Evolutionary conservation across 2,329 filamentous ascomycete species (phyloP).

Genomic region (Venturia nashicola): DNA sequence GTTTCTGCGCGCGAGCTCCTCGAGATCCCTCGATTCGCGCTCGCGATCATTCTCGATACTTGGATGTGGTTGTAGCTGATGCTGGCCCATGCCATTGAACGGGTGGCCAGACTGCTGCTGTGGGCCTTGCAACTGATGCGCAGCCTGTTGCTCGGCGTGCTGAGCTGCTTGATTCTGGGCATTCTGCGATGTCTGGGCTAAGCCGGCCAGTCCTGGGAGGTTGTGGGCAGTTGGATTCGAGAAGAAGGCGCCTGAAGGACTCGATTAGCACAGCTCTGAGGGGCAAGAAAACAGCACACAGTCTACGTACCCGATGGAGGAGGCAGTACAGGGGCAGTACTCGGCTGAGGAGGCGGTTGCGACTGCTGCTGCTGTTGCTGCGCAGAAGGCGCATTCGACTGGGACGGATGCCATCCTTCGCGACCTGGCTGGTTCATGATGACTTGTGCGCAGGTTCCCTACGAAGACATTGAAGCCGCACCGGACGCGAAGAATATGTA

Average conservation of each 20-base stretch:
- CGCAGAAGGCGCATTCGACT: conserved; percentile 35
- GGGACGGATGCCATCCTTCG: conserved; percentile 30
- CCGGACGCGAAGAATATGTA: conserved; percentile 14
- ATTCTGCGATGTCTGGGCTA: conserved; percentile 31
- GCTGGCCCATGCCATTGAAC: conserved; percentile 20
- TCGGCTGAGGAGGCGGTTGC: background rate
- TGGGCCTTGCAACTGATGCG: conserved; percentile 17
- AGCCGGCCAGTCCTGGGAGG: conserved; percentile 30
- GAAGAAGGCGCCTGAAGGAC: conserved; percentile 20
- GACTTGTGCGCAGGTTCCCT: conserved; percentile 18
- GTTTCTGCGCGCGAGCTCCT: conserved; percentile 24
- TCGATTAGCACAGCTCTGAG: background rate
- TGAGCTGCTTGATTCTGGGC: conserved; percentile 25
- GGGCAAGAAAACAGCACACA: background rate
- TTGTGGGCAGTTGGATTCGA: conserved; percentile 29
- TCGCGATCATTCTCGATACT: conserved; percentile 27
- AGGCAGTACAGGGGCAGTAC: background rate
- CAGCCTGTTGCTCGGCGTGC: conserved; percentile 16
- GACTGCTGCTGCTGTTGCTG: conserved; percentile 29
- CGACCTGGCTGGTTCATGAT: conserved; percentile 28
- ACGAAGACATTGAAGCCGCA: conserved; percentile 12
- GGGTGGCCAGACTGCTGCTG: conserved; percentile 29
- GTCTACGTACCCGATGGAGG: background rate
- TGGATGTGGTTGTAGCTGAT: conserved; percentile 22
- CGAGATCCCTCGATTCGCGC: conserved; percentile 41